A percentile compares a stretch with the other conserved stretches of the same genome.
phyloP scores from a whole-genome alignment of 306 rosid genomes.

The Mucuna pruriens region DNA sequence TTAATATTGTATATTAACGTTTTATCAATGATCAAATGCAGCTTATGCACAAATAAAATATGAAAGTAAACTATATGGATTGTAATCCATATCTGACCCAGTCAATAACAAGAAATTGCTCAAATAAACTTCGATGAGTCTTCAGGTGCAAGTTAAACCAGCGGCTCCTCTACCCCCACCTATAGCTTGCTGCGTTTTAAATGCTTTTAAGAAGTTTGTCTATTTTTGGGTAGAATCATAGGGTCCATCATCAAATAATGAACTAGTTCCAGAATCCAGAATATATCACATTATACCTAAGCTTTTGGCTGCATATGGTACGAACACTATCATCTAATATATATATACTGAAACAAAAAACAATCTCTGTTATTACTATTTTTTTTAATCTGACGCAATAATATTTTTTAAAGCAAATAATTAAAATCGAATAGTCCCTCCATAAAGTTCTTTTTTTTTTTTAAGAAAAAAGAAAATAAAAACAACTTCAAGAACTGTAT shows the following conservation, averaged over 20 bases:
- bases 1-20: neutral
- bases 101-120: neutral
- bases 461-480: neutral
- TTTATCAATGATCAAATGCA: neutral
- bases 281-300: conserved; percentile 5
- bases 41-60: neutral
- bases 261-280: neutral
- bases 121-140: neutral
- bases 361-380: neutral
- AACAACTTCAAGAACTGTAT: neutral
- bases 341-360: no score
- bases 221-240: neutral
- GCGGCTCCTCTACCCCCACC: neutral
- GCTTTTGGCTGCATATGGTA: neutral
- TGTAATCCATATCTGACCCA: neutral
- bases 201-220: neutral
- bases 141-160: conserved; percentile 13
- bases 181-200: neutral
- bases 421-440: neutral
- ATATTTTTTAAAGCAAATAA: neutral
- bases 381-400: neutral
- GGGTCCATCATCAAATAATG: neutral
- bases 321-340: neutral
- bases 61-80: neutral
- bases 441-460: neutral